These are phyloP conservation scores for Rhynchospora tenuis DNA, from an alignment of 176 grass and related monocot genomes.

Conservation along the genomic window DNA sequence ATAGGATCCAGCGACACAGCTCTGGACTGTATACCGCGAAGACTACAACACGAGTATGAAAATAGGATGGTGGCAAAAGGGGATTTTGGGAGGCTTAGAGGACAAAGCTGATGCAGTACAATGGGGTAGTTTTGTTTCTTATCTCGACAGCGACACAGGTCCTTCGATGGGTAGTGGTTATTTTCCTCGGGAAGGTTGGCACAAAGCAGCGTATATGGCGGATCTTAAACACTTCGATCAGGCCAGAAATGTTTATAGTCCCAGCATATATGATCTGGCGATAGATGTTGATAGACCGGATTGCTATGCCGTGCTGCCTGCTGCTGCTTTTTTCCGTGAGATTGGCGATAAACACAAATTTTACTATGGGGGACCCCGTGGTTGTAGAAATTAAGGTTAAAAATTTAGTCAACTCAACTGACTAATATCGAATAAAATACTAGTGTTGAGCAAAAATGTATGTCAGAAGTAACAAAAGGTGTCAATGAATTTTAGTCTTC, in stretches of 20 bases:
- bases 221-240: background rate
- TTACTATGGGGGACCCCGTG: background rate
- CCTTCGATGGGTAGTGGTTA: conserved; percentile 15
- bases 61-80: background rate
- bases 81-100: background rate
- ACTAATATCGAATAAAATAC: background rate
- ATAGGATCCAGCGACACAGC: too few species aligned
- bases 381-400: background rate
- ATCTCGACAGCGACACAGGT: background rate
- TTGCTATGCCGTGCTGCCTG: background rate
- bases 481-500: too few species aligned
- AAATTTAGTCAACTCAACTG: background rate
- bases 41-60: too few species aligned
- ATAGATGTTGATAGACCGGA: background rate
- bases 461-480: too few species aligned
- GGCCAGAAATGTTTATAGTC: background rate
- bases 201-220: conserved; percentile 3
- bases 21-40: too few species aligned
- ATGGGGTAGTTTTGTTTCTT: background rate
- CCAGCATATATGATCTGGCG: background rate
- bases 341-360: background rate
- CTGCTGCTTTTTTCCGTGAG: background rate
- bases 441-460: background rate
- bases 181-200: background rate
- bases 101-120: background rate